Evolutionary conservation across 768 basidiomycete species (phyloP).

Genomic region (Leccinum barrowsii): DNA sequence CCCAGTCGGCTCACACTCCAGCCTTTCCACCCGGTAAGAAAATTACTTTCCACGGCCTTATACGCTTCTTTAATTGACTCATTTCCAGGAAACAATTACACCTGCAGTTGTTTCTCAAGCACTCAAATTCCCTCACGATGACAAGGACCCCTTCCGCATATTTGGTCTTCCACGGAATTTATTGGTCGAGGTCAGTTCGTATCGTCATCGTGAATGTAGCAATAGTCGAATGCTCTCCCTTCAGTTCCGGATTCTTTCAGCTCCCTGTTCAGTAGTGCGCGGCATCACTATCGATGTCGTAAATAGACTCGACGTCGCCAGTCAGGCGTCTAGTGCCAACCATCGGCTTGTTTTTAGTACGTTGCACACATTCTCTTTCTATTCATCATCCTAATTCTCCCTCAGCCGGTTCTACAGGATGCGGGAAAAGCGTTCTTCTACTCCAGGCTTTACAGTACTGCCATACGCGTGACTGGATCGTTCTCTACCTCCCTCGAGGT

Average conservation of each 20-base stretch:
- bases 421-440: constrained; percentile 77
- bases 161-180: constrained; percentile 73
- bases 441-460: constrained; percentile 76
- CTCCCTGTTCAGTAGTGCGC: constrained; percentile 71
- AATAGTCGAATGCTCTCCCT: neutral
- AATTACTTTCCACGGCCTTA: neutral
- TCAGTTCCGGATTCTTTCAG: constrained; percentile 67
- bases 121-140: constrained; percentile 41
- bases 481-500: constrained; percentile 84
- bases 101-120: constrained; percentile 41
- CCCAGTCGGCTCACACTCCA: constrained; percentile 37
- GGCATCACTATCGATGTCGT: constrained; percentile 57
- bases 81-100: constrained; percentile 30
- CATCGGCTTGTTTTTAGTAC: constrained; percentile 64
- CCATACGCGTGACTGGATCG: constrained; percentile 65
- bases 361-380: constrained; percentile 23
- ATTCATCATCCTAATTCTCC: neutral
- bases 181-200: constrained; percentile 59
- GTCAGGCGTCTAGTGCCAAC: constrained; percentile 44
- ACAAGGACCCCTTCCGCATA: constrained; percentile 50
- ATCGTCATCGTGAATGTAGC: neutral
- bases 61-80: neutral
- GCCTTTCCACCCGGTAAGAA: constrained; percentile 41
- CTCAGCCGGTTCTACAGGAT: constrained; percentile 70
- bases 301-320: constrained; percentile 50